Percentiles rank a stretch among this genome's conserved stretches.
These are phyloP conservation scores for Phytophthora syringae DNA, from an alignment of 352 stramenopile species.

Conservation along the genomic window DNA sequence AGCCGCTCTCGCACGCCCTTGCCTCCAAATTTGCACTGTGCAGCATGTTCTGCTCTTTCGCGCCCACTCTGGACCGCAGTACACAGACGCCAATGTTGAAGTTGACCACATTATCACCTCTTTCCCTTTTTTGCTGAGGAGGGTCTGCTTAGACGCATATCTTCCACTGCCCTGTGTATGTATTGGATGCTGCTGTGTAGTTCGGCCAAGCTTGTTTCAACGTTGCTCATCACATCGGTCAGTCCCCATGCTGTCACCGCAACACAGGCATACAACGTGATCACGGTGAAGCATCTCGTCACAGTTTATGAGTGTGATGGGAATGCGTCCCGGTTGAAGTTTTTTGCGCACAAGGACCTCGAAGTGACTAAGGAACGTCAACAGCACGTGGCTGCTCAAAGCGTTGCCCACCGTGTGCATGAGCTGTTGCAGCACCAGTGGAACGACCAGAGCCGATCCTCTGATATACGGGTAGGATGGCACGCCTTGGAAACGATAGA, in stretches of 20 bases:
- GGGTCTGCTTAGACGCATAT: conserved; percentile 35
- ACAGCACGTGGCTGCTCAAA: conserved; percentile 21
- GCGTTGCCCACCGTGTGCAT: conserved; percentile 7
- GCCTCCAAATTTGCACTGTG: no score
- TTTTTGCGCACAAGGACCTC: conserved; percentile 21
- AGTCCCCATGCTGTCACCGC: conserved; percentile 18
- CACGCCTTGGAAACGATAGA: conserved; percentile 24
- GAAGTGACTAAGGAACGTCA: conserved; percentile 6
- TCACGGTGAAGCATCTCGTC: conserved; percentile 21
- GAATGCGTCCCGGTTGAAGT: conserved; percentile 24
- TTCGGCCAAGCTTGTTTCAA: no score
- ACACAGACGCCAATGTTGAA: conserved; percentile 24
- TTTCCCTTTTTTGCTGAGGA: conserved; percentile 22
- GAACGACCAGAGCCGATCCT: conserved; percentile 12
- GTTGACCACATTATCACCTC: conserved; percentile 22
- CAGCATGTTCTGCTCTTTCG: conserved; percentile 18
- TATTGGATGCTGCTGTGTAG: no score
- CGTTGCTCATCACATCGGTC: conserved; percentile 26
- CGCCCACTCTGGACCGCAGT: conserved; percentile 18
- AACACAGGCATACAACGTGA: conserved; percentile 9
- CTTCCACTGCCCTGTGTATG: no score
- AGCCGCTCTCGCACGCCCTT: no score
- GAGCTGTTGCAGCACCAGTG: conserved; percentile 12
- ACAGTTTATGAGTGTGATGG: conserved; percentile 20
- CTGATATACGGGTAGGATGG: conserved; percentile 19